Evolutionary conservation across 1,284 basidiomycete species (phyloP), one percentile per base, ranked within the genome.

Genomic region (Coniophora puteana): DNA sequence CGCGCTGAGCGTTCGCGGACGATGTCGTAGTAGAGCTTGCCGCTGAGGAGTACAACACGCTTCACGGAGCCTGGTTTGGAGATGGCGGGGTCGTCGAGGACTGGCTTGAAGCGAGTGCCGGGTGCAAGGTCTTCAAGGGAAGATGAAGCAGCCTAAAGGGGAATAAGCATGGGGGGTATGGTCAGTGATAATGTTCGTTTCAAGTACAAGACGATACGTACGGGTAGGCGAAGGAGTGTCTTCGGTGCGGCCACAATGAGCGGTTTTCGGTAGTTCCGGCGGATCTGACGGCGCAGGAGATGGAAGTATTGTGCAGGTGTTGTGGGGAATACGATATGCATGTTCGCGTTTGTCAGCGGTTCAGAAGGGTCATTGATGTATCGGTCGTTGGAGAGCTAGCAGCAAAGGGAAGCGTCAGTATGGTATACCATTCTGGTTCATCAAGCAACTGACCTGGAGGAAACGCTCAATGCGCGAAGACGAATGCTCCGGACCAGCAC

Each of bases 251-350:
- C 87, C 8, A 93, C 77, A 26, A 93, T 70, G 33, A 93, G 68
- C 0, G 90, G 91, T 58, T 90, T 92, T 44, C 92, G 74, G 64
- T 83, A 93, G 51, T 92, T 90, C 27, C 91, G 72, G 54, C 74
- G 71, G 61, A 93, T 77, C 59, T 94, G 92, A 31, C 91, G 72
- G 35, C 92, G 71, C 18, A 95, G 69, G 1, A 93, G 69, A 60
- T 94, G 91, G 78, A 93, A 94, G 55, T 92, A 89, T 47, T 94
- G 89, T 1, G 88, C 86, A 0, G 92, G 81, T 0, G 90, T 93
- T 0, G 90, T 93, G 0, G 90, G 89, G 65, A 84, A 93, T 8
- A 78, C 78, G 31, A 94, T 75, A 39, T 87, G 83, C 71, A 94
- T 83, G 57, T 93, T 94, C 50, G 80, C 66, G 49, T 85, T 82